Evolutionary conservation across 2,329 filamentous ascomycete species (phyloP).

Genomic region (Hyphodiscus sp.): DNA sequence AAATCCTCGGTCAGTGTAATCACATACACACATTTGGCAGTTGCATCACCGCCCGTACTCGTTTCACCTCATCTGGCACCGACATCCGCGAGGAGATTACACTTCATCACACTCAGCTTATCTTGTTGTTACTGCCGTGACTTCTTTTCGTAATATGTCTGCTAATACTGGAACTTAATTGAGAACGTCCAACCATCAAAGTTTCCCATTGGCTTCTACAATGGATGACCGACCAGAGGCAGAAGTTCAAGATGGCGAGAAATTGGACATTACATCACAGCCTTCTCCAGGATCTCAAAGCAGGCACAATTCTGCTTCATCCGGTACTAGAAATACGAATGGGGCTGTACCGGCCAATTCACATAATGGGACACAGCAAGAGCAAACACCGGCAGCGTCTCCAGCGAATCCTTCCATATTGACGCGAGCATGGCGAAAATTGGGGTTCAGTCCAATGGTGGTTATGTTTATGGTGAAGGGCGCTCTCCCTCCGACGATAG

Average conservation of each 20-base stretch:
- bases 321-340: not conserved
- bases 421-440: conserved; percentile 8
- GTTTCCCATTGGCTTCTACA: not conserved
- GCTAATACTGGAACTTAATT: not conserved
- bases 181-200: not conserved
- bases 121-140: not conserved
- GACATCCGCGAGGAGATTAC: not conserved
- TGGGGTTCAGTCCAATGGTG: conserved; percentile 11
- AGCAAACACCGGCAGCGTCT: conserved; percentile 1
- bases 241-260: not conserved
- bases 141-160: not conserved
- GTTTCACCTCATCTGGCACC: not conserved
- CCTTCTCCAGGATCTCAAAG: not conserved
- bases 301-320: not conserved
- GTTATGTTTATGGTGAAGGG: conserved; percentile 20
- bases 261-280: not conserved
- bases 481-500: conserved; percentile 14
- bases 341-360: not conserved
- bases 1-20: not conserved
- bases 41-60: not conserved
- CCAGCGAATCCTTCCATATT: conserved; percentile 4
- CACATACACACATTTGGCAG: not conserved
- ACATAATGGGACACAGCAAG: not conserved
- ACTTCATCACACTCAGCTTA: not conserved
- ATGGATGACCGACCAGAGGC: not conserved